Evolutionary conservation across 345 rosid species (phyloP).

Genomic region (Melaleuca alternifolia): DNA sequence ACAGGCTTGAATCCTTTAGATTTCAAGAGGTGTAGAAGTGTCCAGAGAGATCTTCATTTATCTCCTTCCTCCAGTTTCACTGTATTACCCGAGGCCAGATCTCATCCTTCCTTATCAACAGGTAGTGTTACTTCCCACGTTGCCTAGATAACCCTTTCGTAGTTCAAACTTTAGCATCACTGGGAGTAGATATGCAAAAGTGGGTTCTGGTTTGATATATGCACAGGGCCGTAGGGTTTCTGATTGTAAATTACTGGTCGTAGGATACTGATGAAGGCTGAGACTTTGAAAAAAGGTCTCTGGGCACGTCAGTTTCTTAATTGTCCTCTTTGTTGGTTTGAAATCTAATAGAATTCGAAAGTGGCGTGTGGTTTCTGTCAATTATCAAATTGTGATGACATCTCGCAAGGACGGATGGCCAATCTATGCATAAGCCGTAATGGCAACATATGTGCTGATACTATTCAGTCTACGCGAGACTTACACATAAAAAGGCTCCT

Average conservation of each 20-base stretch:
- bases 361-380: background rate
- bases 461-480: background rate
- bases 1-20: background rate
- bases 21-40: background rate
- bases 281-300: background rate
- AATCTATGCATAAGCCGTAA: background rate
- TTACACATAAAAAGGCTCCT: background rate
- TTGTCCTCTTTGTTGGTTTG: background rate
- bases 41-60: background rate
- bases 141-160: background rate
- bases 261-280: background rate
- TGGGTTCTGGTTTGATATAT: background rate
- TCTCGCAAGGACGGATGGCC: background rate
- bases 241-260: too few relatives aligned
- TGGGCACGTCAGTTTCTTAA: background rate
- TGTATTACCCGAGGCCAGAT: background rate
- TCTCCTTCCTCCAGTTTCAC: background rate
- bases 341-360: background rate
- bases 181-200: background rate
- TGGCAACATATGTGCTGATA: background rate
- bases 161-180: background rate
- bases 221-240: background rate
- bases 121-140: background rate
- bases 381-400: background rate
- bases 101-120: background rate